Base-by-base conservation (phyloP, 192 early-diverging fungal genomes). In the Umbelopsis sp. region DNA sequence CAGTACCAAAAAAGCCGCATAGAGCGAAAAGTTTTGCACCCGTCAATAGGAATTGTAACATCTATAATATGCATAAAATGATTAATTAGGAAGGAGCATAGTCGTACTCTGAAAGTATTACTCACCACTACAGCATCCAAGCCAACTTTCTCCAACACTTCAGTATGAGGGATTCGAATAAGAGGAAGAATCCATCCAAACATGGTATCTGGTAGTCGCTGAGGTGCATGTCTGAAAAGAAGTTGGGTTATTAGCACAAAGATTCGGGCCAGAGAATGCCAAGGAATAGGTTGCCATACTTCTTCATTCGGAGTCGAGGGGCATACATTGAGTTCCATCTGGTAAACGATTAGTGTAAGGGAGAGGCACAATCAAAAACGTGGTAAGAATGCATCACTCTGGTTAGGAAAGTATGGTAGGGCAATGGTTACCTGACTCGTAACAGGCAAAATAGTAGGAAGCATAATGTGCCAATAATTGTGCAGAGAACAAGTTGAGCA, bases 101-200 rank as follows among this genome's bases (percentile, higher is more conserved):
- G 45, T 26, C 25, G 14, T 36, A 17, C 5, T 20, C 44, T 24
- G 70, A 70, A 9, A 25, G 12, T 25, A 50, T 36, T n/a, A 67
- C 21, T 56, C 82, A 85, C 85, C 78, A 88, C 83, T 12, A 78
- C 84, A 50, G 86, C 86, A 76, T 88, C 86, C 25, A 88, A 75
- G 29, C 86, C 86, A 7, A 86, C 84, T 68, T 79, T 77, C 16
- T 88, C 80, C 10, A 88, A 51, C 9, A 88, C 45, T 25, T 77
- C 83, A 0, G 74, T 47, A 66, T 88, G 77, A 17, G 78, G 65
- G 10, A 84, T 83, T 24, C 69, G 54, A 1, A 84, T n/a, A 53
- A 88, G 68, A 29, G 83, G 80, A 4, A 74, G 45, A 59, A 88
- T 80, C 86, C 86, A 88, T 26, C 82, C 84, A 70, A 88, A 83